A percentile compares a stretch with the other conserved stretches of the same genome.
Evolutionary conservation across 169 alveolate genomes (phyloP).

Genomic region (Eimeria necatrix): DNA sequence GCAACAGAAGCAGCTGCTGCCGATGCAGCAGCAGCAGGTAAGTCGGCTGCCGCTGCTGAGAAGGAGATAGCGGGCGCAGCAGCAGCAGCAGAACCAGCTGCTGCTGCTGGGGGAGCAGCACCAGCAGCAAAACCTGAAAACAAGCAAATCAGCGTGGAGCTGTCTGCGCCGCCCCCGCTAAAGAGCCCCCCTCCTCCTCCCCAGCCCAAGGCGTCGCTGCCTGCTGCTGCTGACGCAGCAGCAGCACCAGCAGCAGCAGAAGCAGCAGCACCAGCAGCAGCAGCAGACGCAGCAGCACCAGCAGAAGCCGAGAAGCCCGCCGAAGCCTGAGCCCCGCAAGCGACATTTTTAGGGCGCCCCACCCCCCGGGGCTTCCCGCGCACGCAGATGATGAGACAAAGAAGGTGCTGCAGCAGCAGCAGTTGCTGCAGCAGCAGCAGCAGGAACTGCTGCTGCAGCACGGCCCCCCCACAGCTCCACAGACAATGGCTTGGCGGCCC

Average conservation of each 20-base stretch:
- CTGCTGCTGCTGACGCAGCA: slow-evolving; percentile 12
- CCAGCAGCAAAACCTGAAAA: not conserved
- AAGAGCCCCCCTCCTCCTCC: slow-evolving; percentile 57
- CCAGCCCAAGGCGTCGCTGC: slow-evolving; percentile 3
- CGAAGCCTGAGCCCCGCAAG: not conserved
- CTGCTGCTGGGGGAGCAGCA: not conserved
- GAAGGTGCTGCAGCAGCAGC: slow-evolving; percentile 11
- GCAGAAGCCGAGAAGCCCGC: slow-evolving; percentile 41
- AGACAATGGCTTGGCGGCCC: not conserved
- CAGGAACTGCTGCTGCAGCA: slow-evolving; percentile 42
- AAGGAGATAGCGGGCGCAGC: not conserved
- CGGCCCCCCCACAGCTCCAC: not conserved
- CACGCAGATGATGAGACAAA: not conserved
- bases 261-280: slow-evolving; percentile 1
- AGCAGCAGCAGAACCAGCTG: not conserved
- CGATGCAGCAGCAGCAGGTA: not conserved
- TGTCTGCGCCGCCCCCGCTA: slow-evolving; percentile 15
- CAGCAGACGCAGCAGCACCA: not conserved
- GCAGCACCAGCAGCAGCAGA: not conserved
- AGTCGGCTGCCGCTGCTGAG: not conserved
- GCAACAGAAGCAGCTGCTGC: slow-evolving; percentile 24
- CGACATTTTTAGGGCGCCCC: not conserved
- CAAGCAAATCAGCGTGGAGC: slow-evolving; percentile 39
- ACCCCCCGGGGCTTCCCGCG: not conserved
- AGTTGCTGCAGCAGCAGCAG: slow-evolving; percentile 18